Conservation (phyloP, 805 yeast species). For the Cyberlindnera euphorbiiphila region DNA sequence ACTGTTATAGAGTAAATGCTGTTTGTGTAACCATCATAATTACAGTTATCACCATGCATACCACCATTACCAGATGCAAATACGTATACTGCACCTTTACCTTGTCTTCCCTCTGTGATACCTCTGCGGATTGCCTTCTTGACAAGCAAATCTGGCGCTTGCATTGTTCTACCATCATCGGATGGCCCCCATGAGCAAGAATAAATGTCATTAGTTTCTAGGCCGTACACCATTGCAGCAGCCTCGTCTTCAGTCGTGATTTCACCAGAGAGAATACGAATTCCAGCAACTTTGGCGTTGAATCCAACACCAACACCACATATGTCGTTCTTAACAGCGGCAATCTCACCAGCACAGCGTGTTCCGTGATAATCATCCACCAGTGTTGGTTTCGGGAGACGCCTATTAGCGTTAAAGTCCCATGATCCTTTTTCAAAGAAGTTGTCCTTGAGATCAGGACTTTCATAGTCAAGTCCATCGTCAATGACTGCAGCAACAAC, state of each 20-base stretch:
- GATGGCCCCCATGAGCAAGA: slow-evolving; percentile 99
- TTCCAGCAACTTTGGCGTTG: slow-evolving; percentile 80
- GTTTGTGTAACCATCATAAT: slow-evolving; percentile 96
- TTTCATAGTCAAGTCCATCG: slow-evolving; percentile 87
- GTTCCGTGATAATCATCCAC: slow-evolving; percentile 92
- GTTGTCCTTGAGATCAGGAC: slow-evolving; percentile 65
- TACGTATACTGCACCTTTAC: slow-evolving; percentile 84
- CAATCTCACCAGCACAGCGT: slow-evolving; percentile 96
- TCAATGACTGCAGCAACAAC: slow-evolving; percentile 86
- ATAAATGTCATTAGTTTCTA: slow-evolving; percentile 85
- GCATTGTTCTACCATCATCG: slow-evolving; percentile 85
- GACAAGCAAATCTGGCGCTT: slow-evolving; percentile 77
- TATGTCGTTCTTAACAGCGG: slow-evolving; percentile 71
- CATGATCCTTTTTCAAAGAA: slow-evolving; percentile 81
- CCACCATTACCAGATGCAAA: slow-evolving; percentile 98
- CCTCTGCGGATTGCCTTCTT: slow-evolving; percentile 83
- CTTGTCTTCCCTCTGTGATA: slow-evolving; percentile 71
- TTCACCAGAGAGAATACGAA: slow-evolving; percentile 79
- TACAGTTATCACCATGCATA: slow-evolving; percentile 78
- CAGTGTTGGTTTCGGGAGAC: slow-evolving; percentile 76
- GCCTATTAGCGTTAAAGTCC: slow-evolving; percentile 80
- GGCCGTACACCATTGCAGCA: slow-evolving; percentile 72
- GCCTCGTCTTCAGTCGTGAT: slow-evolving; percentile 90
- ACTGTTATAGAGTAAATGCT: slow-evolving; percentile 93
- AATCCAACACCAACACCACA: slow-evolving; percentile 99